Percentiles rank a stretch among this genome's conserved stretches.
Evolutionary conservation across 164 flowering plant species (phyloP).

Genomic region (Magnolia officinalis): DNA sequence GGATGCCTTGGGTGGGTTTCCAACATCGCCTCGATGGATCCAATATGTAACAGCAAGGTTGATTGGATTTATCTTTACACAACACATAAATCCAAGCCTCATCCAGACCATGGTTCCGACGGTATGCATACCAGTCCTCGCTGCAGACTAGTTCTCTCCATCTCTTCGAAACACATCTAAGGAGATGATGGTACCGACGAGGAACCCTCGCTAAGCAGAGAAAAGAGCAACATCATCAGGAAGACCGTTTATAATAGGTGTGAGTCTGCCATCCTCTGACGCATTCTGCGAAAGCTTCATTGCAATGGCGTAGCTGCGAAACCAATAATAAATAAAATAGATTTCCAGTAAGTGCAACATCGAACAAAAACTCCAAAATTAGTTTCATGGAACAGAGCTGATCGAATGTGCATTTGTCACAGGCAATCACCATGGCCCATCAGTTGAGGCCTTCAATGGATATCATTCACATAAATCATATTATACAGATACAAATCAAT

Average conservation of each 20-base stretch:
- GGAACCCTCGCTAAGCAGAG: constrained; percentile 79
- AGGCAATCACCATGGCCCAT: too few relatives aligned
- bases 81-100: constrained; percentile 86
- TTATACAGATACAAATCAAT: too few relatives aligned
- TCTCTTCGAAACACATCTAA: constrained; percentile 72
- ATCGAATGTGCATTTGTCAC: too few relatives aligned
- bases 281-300: background rate
- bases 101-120: constrained; percentile 47
- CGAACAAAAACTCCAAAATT: too few relatives aligned
- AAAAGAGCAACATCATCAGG: constrained; percentile 73
- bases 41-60: constrained; percentile 48
- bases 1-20: constrained; percentile 39
- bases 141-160: constrained; percentile 67
- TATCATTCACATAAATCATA: too few relatives aligned
- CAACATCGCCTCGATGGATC: constrained; percentile 58
- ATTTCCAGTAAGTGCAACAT: too few relatives aligned
- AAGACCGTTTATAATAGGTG: constrained; percentile 54
- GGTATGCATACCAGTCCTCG: constrained; percentile 46
- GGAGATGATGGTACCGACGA: constrained; percentile 45
- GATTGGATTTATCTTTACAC: constrained; percentile 53
- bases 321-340: background rate
- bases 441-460: too few relatives aligned
- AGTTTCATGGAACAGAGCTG: too few relatives aligned
- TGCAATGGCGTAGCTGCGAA: background rate
- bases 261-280: background rate